Base-by-base conservation (phyloP, 768 basidiomycete species). In the Tricholoma sp. region DNA sequence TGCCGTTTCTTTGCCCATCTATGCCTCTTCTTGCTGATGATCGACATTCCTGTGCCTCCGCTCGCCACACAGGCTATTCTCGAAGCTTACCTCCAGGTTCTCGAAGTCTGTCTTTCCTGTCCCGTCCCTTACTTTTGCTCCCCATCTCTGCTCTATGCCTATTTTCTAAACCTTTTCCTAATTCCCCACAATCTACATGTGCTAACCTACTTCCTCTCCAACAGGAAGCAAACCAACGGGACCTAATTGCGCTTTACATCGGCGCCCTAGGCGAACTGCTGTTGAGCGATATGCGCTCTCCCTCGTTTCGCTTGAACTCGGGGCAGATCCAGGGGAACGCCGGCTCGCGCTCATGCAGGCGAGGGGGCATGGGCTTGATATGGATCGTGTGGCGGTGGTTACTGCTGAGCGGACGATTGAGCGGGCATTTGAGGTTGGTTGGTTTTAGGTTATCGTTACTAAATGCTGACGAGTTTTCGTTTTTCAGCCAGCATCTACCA, bases 1-100 rank as follows among this genome's bases (percentile, higher is more conserved):
- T 84, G 83, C 46, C 86, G 94, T 3, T 99, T 98, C 74, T 97
- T 96, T 65, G 89, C 94, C 0, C 96, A 99, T 66, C 75, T 98
- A 22, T 92, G 92, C 61, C 84, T 98, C 27, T 93, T 87, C 72
- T 78, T 97, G 4, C 85, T 89, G 60, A 83, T 93, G 72, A 89
- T 97, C 37, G 86, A 88, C 52, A 73, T 88, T 31, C 69, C 83
- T 0, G 82, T 92, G 0, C 89, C 94, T 0, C 84, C 87, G 1
- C 69, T 83, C 11, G 83, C 91, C 0, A 86, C 84, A 0, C 92
- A 96, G 66, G 72, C 81, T 32, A 92, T 99, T 53, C 73, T 99
- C 21, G 90, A 97, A 66, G 84, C 89, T 0, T 99, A 98, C 67
- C 81, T 98, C 5, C 83, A 84, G 58, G 88, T 94, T 3, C 81